phyloP scores from a whole-genome alignment of 176 grass and related monocot species.

The Rhynchospora pubera region DNA sequence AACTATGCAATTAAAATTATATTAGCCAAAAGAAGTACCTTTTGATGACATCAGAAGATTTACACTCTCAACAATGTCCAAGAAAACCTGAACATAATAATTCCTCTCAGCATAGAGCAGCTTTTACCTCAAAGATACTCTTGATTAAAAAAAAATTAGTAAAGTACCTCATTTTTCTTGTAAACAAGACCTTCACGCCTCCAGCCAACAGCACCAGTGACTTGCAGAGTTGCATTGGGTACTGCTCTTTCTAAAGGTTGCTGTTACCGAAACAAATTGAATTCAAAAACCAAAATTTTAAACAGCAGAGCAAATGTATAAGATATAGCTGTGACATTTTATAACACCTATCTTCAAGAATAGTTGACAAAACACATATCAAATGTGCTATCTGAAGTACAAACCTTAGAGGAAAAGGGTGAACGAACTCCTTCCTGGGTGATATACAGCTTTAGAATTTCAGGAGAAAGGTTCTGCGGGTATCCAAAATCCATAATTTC shows the following conservation, averaged over 20 bases:
- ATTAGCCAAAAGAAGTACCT: constrained; percentile 44
- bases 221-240: constrained; percentile 96
- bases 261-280: constrained; percentile 26
- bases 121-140: background rate
- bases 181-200: constrained; percentile 94
- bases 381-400: background rate
- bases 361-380: background rate
- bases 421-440: constrained; percentile 95
- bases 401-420: constrained; percentile 96
- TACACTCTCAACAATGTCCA: constrained; percentile 99
- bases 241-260: constrained; percentile 78
- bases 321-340: background rate
- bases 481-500: constrained; percentile 99
- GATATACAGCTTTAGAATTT: constrained; percentile 99
- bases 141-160: background rate
- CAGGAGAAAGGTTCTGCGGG: constrained; percentile 95
- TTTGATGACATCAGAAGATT: constrained; percentile 99
- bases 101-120: constrained; percentile 8
- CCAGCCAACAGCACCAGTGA: constrained; percentile 98
- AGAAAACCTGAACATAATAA: constrained; percentile 67
- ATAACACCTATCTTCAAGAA: background rate
- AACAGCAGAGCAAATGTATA: background rate
- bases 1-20: background rate
- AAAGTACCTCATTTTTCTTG: constrained; percentile 94
- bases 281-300: background rate